phyloP scores from a whole-genome alignment of 495 filamentous ascomycete species.

The Xylaria cubensis region DNA sequence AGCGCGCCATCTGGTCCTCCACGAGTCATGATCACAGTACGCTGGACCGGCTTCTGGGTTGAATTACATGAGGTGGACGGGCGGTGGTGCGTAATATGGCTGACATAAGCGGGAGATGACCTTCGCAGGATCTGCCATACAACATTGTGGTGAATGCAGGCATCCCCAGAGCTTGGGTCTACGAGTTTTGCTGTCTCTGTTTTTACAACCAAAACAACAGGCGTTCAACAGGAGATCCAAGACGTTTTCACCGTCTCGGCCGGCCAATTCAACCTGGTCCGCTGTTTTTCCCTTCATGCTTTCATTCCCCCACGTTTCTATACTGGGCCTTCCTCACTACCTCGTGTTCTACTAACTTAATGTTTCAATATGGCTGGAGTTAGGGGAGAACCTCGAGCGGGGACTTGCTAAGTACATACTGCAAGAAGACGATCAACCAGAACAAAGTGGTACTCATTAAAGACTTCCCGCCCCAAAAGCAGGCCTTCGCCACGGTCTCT shows the following conservation, averaged over 20 bases:
- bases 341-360: neutral
- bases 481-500: neutral
- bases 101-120: slow-evolving; percentile 33
- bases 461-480: neutral
- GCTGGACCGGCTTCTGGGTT: neutral
- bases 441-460: neutral
- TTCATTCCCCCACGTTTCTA: slow-evolving; percentile 11
- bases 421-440: neutral
- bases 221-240: slow-evolving; percentile 82
- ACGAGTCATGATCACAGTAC: slow-evolving; percentile 15
- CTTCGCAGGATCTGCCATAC: slow-evolving; percentile 49
- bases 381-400: neutral
- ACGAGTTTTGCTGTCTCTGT: slow-evolving; percentile 66
- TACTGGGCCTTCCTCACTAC: neutral
- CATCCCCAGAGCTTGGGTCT: slow-evolving; percentile 53
- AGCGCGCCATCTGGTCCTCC: slow-evolving; percentile 18
- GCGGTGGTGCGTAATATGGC: slow-evolving; percentile 38
- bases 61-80: slow-evolving; percentile 30
- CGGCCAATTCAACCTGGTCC: slow-evolving; percentile 74
- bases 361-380: neutral
- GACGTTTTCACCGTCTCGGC: slow-evolving; percentile 67
- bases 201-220: slow-evolving; percentile 82
- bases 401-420: neutral
- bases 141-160: slow-evolving; percentile 53
- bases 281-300: slow-evolving; percentile 43